Conservation (phyloP, 2,329 filamentous ascomycete species). For the Shiraia bambusicola region DNA sequence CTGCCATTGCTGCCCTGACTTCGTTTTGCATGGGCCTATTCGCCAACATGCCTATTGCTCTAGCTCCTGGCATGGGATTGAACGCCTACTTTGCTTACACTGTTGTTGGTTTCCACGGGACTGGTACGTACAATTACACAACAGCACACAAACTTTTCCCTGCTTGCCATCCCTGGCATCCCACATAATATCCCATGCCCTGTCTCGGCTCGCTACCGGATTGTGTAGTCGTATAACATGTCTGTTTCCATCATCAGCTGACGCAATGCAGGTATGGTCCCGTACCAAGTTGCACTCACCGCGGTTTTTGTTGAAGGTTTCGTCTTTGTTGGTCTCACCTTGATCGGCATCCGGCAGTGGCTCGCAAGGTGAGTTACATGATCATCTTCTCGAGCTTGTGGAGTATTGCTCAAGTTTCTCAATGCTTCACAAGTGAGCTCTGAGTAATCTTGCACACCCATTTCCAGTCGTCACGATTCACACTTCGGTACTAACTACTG, state of each 20-base stretch:
- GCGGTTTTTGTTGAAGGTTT: constrained; percentile 88
- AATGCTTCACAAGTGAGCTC: neutral
- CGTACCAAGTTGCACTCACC: constrained; percentile 75
- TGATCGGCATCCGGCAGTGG: constrained; percentile 73
- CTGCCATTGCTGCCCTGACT: constrained; percentile 75
- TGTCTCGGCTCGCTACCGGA: constrained; percentile 4
- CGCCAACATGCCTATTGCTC: constrained; percentile 75
- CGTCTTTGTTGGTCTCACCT: constrained; percentile 77
- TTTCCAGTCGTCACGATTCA: constrained; percentile 11
- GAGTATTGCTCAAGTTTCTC: neutral
- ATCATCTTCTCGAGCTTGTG: neutral
- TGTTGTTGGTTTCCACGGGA: constrained; percentile 75
- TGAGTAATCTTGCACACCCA: constrained; percentile 4
- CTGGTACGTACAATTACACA: constrained; percentile 48
- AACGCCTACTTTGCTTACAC: constrained; percentile 88
- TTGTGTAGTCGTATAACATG: constrained; percentile 3
- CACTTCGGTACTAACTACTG: constrained; percentile 57
- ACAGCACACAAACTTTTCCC: neutral
- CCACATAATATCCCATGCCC: constrained; percentile 10
- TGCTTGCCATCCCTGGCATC: constrained; percentile 17
- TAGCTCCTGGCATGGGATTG: constrained; percentile 76
- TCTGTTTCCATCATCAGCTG: neutral
- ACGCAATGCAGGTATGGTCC: constrained; percentile 53
- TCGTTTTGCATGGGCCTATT: constrained; percentile 84
- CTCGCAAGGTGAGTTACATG: constrained; percentile 44